Base-by-base conservation (phyloP, 2,329 filamentous ascomycete species). In the Allantophomopsis cytisporea region DNA sequence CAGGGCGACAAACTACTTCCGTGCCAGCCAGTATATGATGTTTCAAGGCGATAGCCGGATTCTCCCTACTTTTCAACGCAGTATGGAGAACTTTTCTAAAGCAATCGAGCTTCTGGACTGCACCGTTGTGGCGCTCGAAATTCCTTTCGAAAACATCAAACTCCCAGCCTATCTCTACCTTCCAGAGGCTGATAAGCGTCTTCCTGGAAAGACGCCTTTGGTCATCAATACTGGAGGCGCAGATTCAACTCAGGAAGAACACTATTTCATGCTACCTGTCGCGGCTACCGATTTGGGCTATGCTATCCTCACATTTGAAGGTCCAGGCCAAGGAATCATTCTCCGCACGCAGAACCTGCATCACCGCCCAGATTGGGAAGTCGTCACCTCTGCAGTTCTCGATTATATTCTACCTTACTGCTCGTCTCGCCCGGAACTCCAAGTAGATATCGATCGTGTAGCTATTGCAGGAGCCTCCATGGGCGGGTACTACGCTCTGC, bases 401-500 rank as follows among this genome's bases (percentile, higher is more conserved):
- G 51, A 49, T 41, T 46, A 41, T 38, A 10, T 53, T 17, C 41
- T 41, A 11, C 34, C 43, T 18, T 39, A 43, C 12, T 35, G 44
- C 21, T 17, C 16, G 10, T n/a, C 12, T 35, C 31, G 41, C 34
- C 37, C 44, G 4, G 47, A 50, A 33, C 32, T 49, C 7, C 30
- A 49, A n/a, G 43, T 54, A 7, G 53, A 55, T 38, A 35, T 52
- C 10, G 43, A 52, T 33, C 36, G 44, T 8, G 46, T 54, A 30
- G 50, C 49, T 18, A 39, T 51, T 11, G 37, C 47, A 3, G 52
- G 39, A 43, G 53, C 57, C 0, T 59, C 59, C 2, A 52, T 67
- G 45, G 65, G 67, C 2, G 68, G 59, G 1, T 69, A 69, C 44
- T 62, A 59, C 36, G 62, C 65, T 1, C 53, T 70, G 6, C 60